Evolutionary conservation across 768 basidiomycete genomes (phyloP), one percentile per base, ranked within the genome.

Genomic region (Cyclocybe cylindracea): DNA sequence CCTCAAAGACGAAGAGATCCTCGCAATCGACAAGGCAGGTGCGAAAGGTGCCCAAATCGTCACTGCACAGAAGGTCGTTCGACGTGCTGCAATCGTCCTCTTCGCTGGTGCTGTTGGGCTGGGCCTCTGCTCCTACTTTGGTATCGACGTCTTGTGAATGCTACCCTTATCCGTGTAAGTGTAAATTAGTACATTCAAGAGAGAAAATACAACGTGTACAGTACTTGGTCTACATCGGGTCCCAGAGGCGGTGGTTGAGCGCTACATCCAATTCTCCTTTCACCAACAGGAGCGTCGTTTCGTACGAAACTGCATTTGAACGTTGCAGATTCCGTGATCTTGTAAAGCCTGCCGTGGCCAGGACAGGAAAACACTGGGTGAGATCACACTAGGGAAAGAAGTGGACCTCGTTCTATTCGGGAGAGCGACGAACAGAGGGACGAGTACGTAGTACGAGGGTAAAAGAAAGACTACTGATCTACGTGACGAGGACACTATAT

Each of bases 271-370:
- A 58, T 34, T 87, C 78, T 16, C 16, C 16, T 43, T 78, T 78
- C 10, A 87, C 85, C 7, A 91, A 66, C 3, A 63, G 64, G 50
- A 83, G 61, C 1, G 80, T 79, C 5, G 77, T 69, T 1, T 84
- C 80, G 46, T 85, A 80, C 13, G 80, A 78, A 14, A 91, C 75
- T 1, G 82, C 86, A 87, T 60, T 89, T 91, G 66, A 87, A 88
- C 70, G 75, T 80, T 1, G 87, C 82, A 0, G 86, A 16, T 16
- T 16, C 16, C 16, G 16, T 16, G 16, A 16, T 16, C 16, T n/a
- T n/a, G n/a, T n/a, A n/a, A n/a, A n/a, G n/a, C n/a, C n/a, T n/a
- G n/a, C n/a, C n/a, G n/a, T n/a, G n/a, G n/a, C n/a, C n/a, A n/a
- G n/a, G n/a, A n/a, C n/a, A n/a, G n/a, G n/a, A n/a, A n/a, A n/a